phyloP scores from a whole-genome alignment of 441 rosid species.

The Manihot esculenta region DNA sequence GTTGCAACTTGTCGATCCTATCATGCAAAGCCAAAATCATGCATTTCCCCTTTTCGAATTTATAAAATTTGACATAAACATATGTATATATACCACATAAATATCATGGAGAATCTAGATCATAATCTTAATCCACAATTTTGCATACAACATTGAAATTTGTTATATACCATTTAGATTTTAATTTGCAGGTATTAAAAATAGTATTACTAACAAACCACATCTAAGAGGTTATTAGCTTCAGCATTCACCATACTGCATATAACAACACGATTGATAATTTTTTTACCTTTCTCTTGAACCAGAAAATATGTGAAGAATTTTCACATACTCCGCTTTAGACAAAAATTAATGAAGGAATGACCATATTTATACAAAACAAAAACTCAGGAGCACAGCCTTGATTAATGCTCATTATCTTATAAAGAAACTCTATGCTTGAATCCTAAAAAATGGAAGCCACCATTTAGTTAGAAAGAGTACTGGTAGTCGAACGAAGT shows the following conservation, averaged over 20 bases:
- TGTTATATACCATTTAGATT: neutral
- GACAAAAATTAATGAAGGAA: no score
- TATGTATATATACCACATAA: no score
- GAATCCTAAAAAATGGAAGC: neutral
- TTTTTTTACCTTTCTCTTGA: no score
- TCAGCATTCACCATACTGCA: neutral
- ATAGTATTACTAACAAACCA: neutral
- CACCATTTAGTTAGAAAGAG: neutral
- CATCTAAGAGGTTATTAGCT: neutral
- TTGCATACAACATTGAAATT: neutral
- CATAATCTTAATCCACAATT: neutral
- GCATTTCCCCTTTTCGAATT: neutral
- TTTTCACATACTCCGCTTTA: no score
- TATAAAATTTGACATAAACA: neutral
- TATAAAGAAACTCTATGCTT: neutral
- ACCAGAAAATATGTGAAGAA: no score
- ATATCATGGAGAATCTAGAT: neutral
- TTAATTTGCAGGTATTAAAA: neutral
- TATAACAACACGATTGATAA: neutral
- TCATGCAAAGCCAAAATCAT: neutral
- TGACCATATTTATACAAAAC: neutral
- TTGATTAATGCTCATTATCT: neutral
- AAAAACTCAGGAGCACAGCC: neutral
- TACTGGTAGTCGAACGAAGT: neutral
- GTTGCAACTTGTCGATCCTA: neutral